Base-by-base conservation (phyloP, 495 filamentous ascomycete genomes). In the Aspergillus cavernicola region DNA sequence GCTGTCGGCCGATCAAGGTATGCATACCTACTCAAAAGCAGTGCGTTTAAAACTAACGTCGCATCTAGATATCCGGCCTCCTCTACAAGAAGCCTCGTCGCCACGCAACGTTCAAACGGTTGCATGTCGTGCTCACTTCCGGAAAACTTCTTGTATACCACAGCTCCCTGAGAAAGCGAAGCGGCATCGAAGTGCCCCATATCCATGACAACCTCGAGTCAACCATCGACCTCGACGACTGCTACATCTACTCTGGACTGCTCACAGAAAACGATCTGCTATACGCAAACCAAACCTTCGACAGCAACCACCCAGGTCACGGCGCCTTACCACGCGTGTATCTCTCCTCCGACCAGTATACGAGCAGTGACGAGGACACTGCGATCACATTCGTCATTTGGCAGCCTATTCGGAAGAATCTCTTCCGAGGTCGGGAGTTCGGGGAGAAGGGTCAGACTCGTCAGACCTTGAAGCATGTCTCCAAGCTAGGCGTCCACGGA, bases 301-400 rank as follows among this genome's bases (percentile, higher is more conserved):
- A 88, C 62, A 78, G 76, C 50, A 86, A 85, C 53, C 74, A 76
- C 31, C 86, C 86, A 5, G 85, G 86, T 41, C 74, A 81, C 29
- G 77, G 80, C 44, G 82, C 82, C 2, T 65, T 89, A 4, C 86
- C 86, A 4, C 67, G 85, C 1, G 77, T 85, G 0, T 89, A 86
- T 53, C 75, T 81, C 26, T 61, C 70, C 2, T 76, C 82, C 29
- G 82, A 89, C 54, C 73, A 76, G 5, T 87, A 81, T 77, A 89
- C 84, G 12, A 83, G 77, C 16, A 78, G 72, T 7, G 86, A 90
- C 57, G 85, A 87, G 58, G 86, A 89, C 57, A 78, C 82, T 1
- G 84, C 84, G 65, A 86, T 83, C 11, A 84, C 80, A 22, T 90
- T 90, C 59, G 85, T 88, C 8, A 66, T 90, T 8, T 89, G 86